Evolutionary conservation across 495 filamentous ascomycete species (phyloP).

Genomic region (Lepidopterella palustris): DNA sequence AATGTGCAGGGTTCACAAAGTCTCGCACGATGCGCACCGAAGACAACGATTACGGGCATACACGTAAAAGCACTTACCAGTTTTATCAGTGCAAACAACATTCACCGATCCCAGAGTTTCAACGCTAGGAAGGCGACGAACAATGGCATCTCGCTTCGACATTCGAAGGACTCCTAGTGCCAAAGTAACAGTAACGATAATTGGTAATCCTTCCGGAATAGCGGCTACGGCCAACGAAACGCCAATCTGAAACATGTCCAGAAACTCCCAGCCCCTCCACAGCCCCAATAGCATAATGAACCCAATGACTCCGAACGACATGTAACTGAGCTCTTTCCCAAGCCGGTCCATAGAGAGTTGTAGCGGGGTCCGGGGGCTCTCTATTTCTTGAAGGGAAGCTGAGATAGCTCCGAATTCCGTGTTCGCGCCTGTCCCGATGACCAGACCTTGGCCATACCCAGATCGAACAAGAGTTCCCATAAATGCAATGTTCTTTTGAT

Average conservation of each 20-base stretch:
- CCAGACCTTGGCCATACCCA: slow-evolving; percentile 91
- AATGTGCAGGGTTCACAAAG: slow-evolving; percentile 8
- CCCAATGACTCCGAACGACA: slow-evolving; percentile 90
- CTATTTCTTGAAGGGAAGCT: slow-evolving; percentile 83
- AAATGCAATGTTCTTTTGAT: slow-evolving; percentile 83
- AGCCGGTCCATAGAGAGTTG: slow-evolving; percentile 96
- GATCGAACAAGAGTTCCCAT: slow-evolving; percentile 97
- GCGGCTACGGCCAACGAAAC: slow-evolving; percentile 95
- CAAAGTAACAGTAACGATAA: slow-evolving; percentile 95
- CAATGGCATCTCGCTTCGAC: slow-evolving; percentile 88
- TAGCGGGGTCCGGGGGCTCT: slow-evolving; percentile 86
- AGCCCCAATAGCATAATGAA: slow-evolving; percentile 86
- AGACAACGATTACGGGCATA: not conserved
- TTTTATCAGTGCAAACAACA: slow-evolving; percentile 98
- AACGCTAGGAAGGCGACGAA: slow-evolving; percentile 89
- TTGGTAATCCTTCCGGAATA: slow-evolving; percentile 93
- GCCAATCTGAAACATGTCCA: slow-evolving; percentile 97
- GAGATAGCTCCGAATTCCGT: slow-evolving; percentile 98
- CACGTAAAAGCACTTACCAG: slow-evolving; percentile 43
- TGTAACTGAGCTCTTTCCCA: slow-evolving; percentile 87
- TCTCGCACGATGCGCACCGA: not conserved
- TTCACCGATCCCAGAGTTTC: slow-evolving; percentile 98
- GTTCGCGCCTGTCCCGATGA: slow-evolving; percentile 84
- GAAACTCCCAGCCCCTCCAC: slow-evolving; percentile 75
- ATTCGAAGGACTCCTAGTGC: slow-evolving; percentile 92